Conservation (phyloP, 2,329 filamentous ascomycete species). For the Daldinia sp. region DNA sequence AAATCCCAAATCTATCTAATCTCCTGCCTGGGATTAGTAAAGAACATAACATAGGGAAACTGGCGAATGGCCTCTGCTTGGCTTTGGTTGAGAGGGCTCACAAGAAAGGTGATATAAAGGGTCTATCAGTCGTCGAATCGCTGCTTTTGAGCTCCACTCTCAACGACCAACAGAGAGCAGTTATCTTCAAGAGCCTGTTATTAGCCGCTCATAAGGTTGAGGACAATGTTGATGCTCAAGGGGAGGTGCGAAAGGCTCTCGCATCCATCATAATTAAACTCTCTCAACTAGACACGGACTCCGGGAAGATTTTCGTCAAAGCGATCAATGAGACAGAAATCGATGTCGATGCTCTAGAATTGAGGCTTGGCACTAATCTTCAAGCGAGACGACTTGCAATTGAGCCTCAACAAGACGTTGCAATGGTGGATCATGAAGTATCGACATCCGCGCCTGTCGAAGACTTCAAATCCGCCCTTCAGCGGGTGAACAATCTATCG, state of each 20-base stretch:
- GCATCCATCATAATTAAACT: slow-evolving; percentile 75
- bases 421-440: slow-evolving; percentile 58
- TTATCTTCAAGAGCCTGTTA: slow-evolving; percentile 74
- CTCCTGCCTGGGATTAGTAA: slow-evolving; percentile 71
- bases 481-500: slow-evolving; percentile 49
- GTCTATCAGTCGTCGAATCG: slow-evolving; percentile 70
- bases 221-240: slow-evolving; percentile 65
- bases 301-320: slow-evolving; percentile 73
- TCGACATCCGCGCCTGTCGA: slow-evolving; percentile 35
- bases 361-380: slow-evolving; percentile 78
- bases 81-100: slow-evolving; percentile 71
- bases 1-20: slow-evolving; percentile 69
- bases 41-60: slow-evolving; percentile 75
- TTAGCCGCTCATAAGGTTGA: slow-evolving; percentile 69
- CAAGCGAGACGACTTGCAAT: slow-evolving; percentile 67
- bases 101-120: slow-evolving; percentile 69
- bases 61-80: slow-evolving; percentile 78
- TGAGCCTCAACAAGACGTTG: slow-evolving; percentile 62
- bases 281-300: slow-evolving; percentile 68
- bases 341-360: slow-evolving; percentile 80
- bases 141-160: slow-evolving; percentile 71
- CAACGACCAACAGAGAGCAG: slow-evolving; percentile 71
- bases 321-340: slow-evolving; percentile 75
- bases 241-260: slow-evolving; percentile 71
- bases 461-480: slow-evolving; percentile 46